These are phyloP conservation scores for Pharnaceum exiguum DNA, from an alignment of 148 eudicot species.

Conservation along the genomic window DNA sequence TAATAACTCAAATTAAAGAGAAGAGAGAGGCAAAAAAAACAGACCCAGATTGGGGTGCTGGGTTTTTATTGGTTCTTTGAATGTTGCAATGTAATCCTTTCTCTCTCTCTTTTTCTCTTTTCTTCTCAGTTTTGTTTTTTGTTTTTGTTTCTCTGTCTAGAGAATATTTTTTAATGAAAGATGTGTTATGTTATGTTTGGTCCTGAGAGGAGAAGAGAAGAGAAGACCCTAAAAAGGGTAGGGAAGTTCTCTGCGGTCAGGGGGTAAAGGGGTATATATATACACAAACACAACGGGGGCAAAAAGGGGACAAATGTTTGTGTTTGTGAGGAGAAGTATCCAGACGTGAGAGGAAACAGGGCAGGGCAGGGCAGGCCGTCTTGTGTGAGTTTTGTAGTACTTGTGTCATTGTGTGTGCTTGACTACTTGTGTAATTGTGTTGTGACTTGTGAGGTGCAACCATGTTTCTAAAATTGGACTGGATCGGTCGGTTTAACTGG, in stretches of 20 bases:
- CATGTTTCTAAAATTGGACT: too few relatives aligned
- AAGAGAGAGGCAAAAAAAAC: too few relatives aligned
- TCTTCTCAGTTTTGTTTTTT: too few relatives aligned
- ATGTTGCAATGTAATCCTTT: neutral
- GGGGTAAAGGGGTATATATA: constrained; percentile 16
- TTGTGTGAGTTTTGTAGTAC: neutral
- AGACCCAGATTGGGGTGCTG: too few relatives aligned
- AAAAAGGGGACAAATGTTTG: constrained; percentile 13
- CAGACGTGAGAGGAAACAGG: constrained; percentile 7
- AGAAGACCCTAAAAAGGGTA: constrained; percentile 24
- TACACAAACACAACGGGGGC: constrained; percentile 10
- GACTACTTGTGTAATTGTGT: too few relatives aligned
- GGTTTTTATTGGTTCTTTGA: neutral
- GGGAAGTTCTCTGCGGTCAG: constrained; percentile 4
- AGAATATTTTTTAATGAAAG: too few relatives aligned
- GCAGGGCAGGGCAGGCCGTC: neutral
- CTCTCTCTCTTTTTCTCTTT: too few relatives aligned
- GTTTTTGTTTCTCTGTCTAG: constrained; percentile 9
- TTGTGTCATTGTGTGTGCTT: neutral
- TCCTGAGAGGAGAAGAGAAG: too few relatives aligned
- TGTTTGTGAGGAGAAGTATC: too few relatives aligned
- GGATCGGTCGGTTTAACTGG: too few relatives aligned
- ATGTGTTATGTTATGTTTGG: neutral
- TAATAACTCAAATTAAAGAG: too few relatives aligned
- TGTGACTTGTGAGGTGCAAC: too few relatives aligned